Evolutionary conservation across 768 basidiomycete genomes (phyloP).

Genomic region (Strobilomyces dryophilus): DNA sequence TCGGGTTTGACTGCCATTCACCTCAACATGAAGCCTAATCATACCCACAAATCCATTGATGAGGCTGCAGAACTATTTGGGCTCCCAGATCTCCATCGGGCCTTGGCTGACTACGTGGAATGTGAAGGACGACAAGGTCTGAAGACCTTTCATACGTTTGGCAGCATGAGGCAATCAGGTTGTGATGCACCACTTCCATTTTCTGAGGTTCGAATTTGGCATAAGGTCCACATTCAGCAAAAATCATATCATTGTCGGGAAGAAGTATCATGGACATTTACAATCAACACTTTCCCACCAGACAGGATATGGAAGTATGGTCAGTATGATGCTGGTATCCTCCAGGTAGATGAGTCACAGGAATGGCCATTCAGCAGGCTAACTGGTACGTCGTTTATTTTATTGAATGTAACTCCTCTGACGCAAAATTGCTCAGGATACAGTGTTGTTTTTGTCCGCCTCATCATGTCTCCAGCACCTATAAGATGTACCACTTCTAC

Average conservation of each 20-base stretch:
- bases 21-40: neutral
- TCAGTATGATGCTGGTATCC: too few species aligned
- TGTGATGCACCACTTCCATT: neutral
- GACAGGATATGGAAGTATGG: neutral
- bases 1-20: neutral
- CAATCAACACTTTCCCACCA: neutral
- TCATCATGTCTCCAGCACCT: neutral
- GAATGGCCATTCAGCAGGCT: neutral
- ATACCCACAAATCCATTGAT: neutral
- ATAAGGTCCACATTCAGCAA: neutral
- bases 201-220: neutral
- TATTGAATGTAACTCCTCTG: neutral
- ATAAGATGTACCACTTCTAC: neutral
- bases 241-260: neutral
- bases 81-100: neutral
- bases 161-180: neutral
- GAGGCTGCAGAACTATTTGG: neutral
- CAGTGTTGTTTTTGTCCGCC: neutral
- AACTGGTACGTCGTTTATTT: neutral
- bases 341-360: too few species aligned
- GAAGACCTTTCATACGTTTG: neutral
- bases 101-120: neutral
- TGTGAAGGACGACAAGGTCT: neutral
- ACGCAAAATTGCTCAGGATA: neutral
- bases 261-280: neutral